Evolutionary conservation across 345 rosid species (phyloP).

Genomic region (Streptanthus diversifolius): DNA sequence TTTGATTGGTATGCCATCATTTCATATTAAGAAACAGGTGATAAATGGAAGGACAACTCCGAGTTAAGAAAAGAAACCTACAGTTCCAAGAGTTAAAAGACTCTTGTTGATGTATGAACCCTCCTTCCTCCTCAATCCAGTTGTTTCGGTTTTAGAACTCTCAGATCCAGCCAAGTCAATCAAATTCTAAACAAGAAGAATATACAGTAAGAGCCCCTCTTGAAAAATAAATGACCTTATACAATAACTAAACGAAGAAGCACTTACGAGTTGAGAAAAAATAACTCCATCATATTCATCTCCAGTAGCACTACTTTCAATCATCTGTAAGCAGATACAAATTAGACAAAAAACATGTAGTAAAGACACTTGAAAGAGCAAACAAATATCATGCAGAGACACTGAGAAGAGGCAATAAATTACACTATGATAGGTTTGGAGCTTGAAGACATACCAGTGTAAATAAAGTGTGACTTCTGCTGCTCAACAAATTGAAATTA

Average conservation of each 20-base stretch:
- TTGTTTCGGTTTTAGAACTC: conserved; percentile 99
- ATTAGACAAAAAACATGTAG: conserved; percentile 13
- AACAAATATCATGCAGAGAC: conserved; percentile 1
- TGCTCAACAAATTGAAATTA: conserved; percentile 92
- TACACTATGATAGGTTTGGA: neutral
- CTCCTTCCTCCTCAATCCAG: conserved; percentile 95
- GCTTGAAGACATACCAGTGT: conserved; percentile 62
- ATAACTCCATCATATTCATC: conserved; percentile 99
- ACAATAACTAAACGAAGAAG: conserved; percentile 17
- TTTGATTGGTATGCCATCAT: conserved; percentile 6
- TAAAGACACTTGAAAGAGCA: conserved; percentile 1
- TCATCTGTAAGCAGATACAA: conserved; percentile 59
- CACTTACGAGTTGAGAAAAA: conserved; percentile 93
- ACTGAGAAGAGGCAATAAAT: neutral
- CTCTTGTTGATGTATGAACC: conserved; percentile 99
- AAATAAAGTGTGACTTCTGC: conserved; percentile 99
- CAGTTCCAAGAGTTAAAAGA: conserved; percentile 98
- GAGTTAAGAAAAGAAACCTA: conserved; percentile 38
- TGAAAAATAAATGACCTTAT: neutral
- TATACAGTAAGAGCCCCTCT: neutral
- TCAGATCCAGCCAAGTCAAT: conserved; percentile 99
- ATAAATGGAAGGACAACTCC: neutral
- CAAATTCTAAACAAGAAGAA: conserved; percentile 67
- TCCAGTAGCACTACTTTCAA: conserved; percentile 89
- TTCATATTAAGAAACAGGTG: neutral